Evolutionary conservation across 2,329 filamentous ascomycete genomes (phyloP), one percentile per base, ranked within the genome.

Genomic region (Diplocarpon mali): DNA sequence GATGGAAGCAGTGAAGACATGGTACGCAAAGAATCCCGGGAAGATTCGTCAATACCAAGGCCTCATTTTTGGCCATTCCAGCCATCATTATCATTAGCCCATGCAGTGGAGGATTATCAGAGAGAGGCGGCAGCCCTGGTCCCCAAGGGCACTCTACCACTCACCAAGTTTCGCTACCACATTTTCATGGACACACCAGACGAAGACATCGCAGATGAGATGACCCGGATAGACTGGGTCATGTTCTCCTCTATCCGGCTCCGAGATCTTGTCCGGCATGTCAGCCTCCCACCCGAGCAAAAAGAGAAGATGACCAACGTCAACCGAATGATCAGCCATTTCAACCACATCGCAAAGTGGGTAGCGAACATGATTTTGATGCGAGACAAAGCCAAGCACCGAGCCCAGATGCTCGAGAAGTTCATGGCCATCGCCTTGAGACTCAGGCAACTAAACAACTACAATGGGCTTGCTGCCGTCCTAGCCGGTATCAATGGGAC

Each of bases 221-320:
- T 98, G 58, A 96, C 92, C 3, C 76, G 90, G 49, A 94, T 98
- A 44, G 92, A 98, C 65, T 96, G 90, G 90, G 80, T 93, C 63
- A 92, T 96, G 83, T 96, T 95, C 64, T 93, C 85, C 42, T 89
- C 88, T 1, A 95, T 96, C 50, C 80, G 87, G 20, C 85, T 94
- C 44, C 85, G 92, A 47, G 92, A 98, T 64, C 78, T 96, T 39
- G 83, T 96, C 35, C 83, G 92, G 4, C 85, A 95, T 60, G 89
- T 95, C 52, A 92, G 82, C 58, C 69, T 95, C 38, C 78, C 81
- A 0, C 60, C 73, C 0, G 72, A 80, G 35, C 75, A 84, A 47
- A 85, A 85, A 63, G 82, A 85, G 58, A 81, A 79, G 56, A 70
- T 95, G 55, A 78, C 81, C 48, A 90, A 95, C 59, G 87, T 96